Percentiles rank a stretch among this genome's conserved stretches.
Evolutionary conservation across 805 yeast genomes (phyloP).

Genomic region (Debaryomyces prosopidis): DNA sequence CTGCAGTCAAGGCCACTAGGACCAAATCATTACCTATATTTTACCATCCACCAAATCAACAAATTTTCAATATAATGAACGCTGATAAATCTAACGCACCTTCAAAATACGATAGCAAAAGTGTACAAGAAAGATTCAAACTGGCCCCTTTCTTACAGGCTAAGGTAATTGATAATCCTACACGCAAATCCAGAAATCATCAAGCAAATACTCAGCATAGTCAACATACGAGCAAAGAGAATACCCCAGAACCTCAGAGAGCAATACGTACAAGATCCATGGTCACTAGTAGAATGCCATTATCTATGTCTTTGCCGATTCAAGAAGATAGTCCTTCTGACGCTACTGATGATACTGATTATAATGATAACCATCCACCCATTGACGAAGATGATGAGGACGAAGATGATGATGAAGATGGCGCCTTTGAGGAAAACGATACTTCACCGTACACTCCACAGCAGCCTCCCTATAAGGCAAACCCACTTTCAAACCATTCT

Average conservation of each 20-base stretch:
- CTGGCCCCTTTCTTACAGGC: conserved; percentile 46
- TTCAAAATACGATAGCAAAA: conserved; percentile 39
- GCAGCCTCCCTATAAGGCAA: conserved; percentile 35
- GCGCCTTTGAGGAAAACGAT: conserved; percentile 21
- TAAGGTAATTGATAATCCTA: conserved; percentile 41
- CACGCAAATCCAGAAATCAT: conserved; percentile 18
- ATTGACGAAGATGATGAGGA: conserved; percentile 24
- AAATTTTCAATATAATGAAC: conserved; percentile 40
- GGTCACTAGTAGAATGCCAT: conserved; percentile 27
- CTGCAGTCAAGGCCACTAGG: conserved; percentile 42
- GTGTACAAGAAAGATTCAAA: conserved; percentile 44
- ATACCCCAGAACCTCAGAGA: conserved; percentile 28
- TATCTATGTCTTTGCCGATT: conserved; percentile 41
- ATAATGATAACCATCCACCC: conserved; percentile 15
- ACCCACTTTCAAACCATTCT: conserved; percentile 7
- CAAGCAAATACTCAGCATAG: conserved; percentile 1
- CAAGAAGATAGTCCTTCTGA: conserved; percentile 40
- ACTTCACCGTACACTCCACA: conserved; percentile 43
- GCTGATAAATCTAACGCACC: conserved; percentile 41
- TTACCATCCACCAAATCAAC: conserved; percentile 38
- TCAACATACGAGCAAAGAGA: conserved; percentile 1
- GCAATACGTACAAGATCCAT: conserved; percentile 46
- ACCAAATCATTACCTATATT: conserved; percentile 45
- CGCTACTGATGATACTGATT: conserved; percentile 33
- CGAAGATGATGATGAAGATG: conserved; percentile 26